Conservation (phyloP, 768 basidiomycete species). For the Hypholoma fasciculare region DNA sequence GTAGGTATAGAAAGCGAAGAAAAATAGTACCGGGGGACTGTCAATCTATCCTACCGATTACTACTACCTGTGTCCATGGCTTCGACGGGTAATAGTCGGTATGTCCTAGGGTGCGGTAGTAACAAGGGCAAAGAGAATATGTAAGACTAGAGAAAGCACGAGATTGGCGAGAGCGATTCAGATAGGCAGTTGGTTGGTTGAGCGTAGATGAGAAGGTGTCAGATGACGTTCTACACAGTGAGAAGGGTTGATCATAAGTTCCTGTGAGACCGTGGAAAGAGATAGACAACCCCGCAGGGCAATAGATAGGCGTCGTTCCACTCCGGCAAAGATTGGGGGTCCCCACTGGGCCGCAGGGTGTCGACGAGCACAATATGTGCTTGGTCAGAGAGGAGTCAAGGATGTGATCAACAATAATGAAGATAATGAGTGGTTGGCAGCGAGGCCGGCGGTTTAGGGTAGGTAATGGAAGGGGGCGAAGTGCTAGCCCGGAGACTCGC, state of each 20-base stretch:
- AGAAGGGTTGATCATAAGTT: constrained; percentile 17
- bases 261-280: constrained; percentile 9
- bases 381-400: constrained; percentile 8
- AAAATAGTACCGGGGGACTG: neutral
- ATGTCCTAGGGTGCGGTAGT: constrained; percentile 9
- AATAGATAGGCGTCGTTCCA: constrained; percentile 22
- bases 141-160: constrained; percentile 9
- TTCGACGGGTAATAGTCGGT: constrained; percentile 4
- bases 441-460: constrained; percentile 13
- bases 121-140: neutral
- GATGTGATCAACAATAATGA: constrained; percentile 5
- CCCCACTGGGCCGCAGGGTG: constrained; percentile 9
- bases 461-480: constrained; percentile 9
- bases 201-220: constrained; percentile 7
- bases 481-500: constrained; percentile 23
- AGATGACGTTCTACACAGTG: constrained; percentile 17
- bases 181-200: neutral
- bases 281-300: constrained; percentile 10
- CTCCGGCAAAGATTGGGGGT: constrained; percentile 9
- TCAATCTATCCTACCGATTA: constrained; percentile 12
- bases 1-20: constrained; percentile 7
- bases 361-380: constrained; percentile 12
- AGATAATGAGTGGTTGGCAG: constrained; percentile 14
- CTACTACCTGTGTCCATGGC: neutral
- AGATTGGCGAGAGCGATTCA: constrained; percentile 6